Conservation (phyloP, 2,329 filamentous ascomycete species). For the Aspergillus pseudonomiae region DNA sequence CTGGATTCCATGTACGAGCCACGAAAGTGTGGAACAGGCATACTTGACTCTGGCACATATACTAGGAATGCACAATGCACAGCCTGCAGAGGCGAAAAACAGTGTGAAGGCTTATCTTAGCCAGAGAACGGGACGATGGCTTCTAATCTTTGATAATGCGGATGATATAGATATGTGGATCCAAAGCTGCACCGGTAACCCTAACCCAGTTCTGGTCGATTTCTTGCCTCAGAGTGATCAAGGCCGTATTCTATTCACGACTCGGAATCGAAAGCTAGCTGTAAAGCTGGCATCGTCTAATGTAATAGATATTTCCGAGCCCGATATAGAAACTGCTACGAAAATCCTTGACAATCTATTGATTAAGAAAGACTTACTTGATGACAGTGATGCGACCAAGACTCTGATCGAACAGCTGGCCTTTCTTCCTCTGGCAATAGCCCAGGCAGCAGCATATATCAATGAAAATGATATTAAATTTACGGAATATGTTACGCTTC, state of each 20-base stretch:
- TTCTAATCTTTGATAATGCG: conserved; percentile 29
- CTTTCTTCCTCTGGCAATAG: conserved; percentile 30
- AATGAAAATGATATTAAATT: conserved; percentile 9
- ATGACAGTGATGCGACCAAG: conserved; percentile 7
- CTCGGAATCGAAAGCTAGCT: conserved; percentile 23
- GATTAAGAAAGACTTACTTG: conserved; percentile 10
- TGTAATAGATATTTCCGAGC: background rate
- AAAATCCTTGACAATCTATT: background rate
- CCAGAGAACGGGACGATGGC: conserved; percentile 15
- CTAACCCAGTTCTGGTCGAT: conserved; percentile 8
- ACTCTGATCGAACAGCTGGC: conserved; percentile 22
- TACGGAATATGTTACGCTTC: conserved; percentile 11
- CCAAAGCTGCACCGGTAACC: background rate
- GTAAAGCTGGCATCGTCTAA: conserved; percentile 17
- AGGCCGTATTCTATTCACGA: conserved; percentile 33
- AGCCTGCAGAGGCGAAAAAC: conserved; percentile 1
- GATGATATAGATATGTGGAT: conserved; percentile 27
- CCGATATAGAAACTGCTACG: background rate
- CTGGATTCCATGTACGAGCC: conserved; percentile 23
- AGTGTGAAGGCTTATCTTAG: background rate
- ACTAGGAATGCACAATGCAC: conserved; percentile 12
- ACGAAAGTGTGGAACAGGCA: conserved; percentile 28
- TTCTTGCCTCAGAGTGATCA: conserved; percentile 24
- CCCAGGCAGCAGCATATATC: conserved; percentile 16
- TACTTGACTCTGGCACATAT: background rate